Evolutionary conservation across 208 protist species (phyloP).

Genomic region (Crithidia fasciculata): DNA sequence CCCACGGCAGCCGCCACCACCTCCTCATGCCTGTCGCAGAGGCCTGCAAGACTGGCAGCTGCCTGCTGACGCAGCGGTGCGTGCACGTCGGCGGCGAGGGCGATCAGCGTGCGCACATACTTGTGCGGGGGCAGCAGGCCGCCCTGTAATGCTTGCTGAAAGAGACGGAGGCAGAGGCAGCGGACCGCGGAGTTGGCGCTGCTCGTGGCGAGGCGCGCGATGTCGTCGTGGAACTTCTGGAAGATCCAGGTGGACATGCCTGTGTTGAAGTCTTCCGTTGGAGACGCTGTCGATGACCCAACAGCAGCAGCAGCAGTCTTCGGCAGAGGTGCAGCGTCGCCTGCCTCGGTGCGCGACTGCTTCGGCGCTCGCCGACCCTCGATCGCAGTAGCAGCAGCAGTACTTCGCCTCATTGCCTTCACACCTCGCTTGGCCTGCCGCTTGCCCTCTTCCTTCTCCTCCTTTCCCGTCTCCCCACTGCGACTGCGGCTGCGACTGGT

Average conservation of each 20-base stretch:
- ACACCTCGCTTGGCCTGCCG: background rate
- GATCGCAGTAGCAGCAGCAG: background rate
- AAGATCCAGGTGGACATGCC: constrained; percentile 90
- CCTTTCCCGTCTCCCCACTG: constrained; percentile 6
- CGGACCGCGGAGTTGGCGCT: constrained; percentile 45
- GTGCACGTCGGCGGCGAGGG: constrained; percentile 62
- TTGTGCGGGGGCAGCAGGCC: constrained; percentile 76
- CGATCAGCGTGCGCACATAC: constrained; percentile 62
- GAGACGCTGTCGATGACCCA: background rate
- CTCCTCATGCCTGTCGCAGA: constrained; percentile 66
- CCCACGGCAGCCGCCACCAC: constrained; percentile 50
- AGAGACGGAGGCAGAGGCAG: constrained; percentile 56
- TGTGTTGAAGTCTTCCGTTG: constrained; percentile 60
- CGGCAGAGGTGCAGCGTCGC: constrained; percentile 1
- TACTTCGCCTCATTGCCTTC: background rate
- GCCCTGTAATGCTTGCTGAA: constrained; percentile 60
- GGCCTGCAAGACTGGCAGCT: constrained; percentile 36
- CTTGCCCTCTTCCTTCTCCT: background rate
- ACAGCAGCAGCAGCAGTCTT: background rate
- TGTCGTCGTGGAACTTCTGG: constrained; percentile 63
- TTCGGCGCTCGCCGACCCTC: background rate
- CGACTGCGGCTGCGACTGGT: constrained; percentile 9
- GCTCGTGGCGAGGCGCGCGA: constrained; percentile 51
- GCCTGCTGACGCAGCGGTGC: constrained; percentile 53
- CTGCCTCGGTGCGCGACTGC: background rate